Conservation (phyloP, 108 stramenopile species). For the Seminavis robusta region DNA sequence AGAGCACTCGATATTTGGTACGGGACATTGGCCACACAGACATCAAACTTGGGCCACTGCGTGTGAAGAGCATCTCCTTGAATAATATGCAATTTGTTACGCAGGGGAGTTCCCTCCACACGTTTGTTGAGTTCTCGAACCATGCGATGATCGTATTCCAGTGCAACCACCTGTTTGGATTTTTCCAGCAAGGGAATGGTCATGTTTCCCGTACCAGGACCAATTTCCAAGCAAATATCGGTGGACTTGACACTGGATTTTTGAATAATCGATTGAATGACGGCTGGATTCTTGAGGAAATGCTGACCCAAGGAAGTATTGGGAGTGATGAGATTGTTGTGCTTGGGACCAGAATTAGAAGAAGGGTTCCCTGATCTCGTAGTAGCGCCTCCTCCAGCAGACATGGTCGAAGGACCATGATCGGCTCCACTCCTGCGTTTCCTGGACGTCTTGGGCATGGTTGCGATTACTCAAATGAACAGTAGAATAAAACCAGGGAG, state of each 20-base stretch:
- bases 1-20: conserved; percentile 96
- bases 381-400: too few species aligned
- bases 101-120: conserved; percentile 83
- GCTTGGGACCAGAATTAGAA: too few species aligned
- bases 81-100: conserved; percentile 85
- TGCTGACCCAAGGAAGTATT: conserved; percentile 97
- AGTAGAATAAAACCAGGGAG: too few species aligned
- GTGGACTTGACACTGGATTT: conserved; percentile 84
- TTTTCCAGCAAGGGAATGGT: conserved; percentile 92
- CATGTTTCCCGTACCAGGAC: conserved; percentile 96
- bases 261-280: conserved; percentile 95
- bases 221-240: conserved; percentile 69
- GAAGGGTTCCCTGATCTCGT: too few species aligned
- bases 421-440: too few species aligned
- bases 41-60: conserved; percentile 95
- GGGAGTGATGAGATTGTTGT: conserved; percentile 73
- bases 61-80: conserved; percentile 97
- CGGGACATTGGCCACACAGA: conserved; percentile 97
- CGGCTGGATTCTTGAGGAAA: conserved; percentile 99
- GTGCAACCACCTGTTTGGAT: conserved; percentile 87
- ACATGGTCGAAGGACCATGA: too few species aligned
- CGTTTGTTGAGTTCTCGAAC: conserved; percentile 97
- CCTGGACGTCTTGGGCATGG: too few species aligned
- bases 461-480: too few species aligned
- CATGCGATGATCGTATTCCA: conserved; percentile 98